Percentiles rank a stretch among this genome's conserved stretches.
phyloP scores from a whole-genome alignment of 202 grass and related monocot species.

The Alloteropsis angusta region DNA sequence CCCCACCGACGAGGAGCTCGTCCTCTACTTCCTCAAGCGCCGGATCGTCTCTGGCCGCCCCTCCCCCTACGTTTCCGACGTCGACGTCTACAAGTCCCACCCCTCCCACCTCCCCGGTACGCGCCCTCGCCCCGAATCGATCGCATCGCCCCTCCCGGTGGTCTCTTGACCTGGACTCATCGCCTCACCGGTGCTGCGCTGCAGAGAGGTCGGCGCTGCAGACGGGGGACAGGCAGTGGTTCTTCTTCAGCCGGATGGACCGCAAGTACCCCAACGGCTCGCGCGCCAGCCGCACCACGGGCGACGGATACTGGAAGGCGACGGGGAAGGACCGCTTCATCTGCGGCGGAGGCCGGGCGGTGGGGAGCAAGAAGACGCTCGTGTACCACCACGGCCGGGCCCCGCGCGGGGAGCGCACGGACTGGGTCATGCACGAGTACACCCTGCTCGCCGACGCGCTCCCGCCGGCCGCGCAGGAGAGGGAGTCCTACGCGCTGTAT shows the following conservation, averaged over 20 bases:
- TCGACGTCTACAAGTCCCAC: constrained; percentile 91
- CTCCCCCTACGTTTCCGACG: constrained; percentile 60
- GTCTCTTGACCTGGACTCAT: background rate
- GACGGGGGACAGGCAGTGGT: constrained; percentile 94
- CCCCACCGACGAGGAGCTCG: constrained; percentile 93
- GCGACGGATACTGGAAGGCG: constrained; percentile 79
- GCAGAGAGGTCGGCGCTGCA: constrained; percentile 72
- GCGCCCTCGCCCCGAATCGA: background rate
- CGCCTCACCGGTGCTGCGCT: background rate
- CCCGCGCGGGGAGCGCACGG: constrained; percentile 70
- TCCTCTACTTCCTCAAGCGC: constrained; percentile 95
- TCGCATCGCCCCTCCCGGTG: background rate
- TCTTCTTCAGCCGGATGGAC: constrained; percentile 89
- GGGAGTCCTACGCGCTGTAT: constrained; percentile 73
- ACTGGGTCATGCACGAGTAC: constrained; percentile 99
- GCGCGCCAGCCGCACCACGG: constrained; percentile 79
- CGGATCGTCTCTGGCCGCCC: constrained; percentile 43
- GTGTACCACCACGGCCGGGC: constrained; percentile 93
- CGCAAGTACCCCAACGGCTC: constrained; percentile 95
- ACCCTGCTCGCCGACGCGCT: constrained; percentile 54
- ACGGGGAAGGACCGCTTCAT: constrained; percentile 79
- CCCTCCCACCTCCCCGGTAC: constrained; percentile 90
- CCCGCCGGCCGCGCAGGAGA: constrained; percentile 17
- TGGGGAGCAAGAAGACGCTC: constrained; percentile 83
- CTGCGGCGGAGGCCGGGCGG: constrained; percentile 37